Conservation (phyloP, 2,329 filamentous ascomycete species). For the Ophiostoma sp. region DNA sequence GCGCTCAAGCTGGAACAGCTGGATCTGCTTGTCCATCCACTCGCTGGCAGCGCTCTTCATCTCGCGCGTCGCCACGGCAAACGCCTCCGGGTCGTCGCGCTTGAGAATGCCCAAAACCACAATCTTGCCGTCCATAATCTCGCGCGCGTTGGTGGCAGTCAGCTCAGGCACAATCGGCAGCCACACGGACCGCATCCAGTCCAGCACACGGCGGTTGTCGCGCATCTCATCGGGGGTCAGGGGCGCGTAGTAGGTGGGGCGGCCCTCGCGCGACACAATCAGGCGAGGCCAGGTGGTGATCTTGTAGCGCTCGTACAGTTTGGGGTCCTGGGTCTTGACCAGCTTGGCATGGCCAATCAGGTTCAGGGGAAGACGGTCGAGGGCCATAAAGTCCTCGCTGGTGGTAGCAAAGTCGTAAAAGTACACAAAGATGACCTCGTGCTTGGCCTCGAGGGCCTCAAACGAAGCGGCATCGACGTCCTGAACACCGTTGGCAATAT, state of each 20-base stretch:
- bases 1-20: conserved; percentile 84
- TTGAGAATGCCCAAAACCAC: conserved; percentile 90
- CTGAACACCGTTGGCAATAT: conserved; percentile 67
- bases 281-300: conserved; percentile 96
- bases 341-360: conserved; percentile 88
- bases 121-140: conserved; percentile 91
- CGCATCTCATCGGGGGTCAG: conserved; percentile 89
- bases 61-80: conserved; percentile 72
- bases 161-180: conserved; percentile 91
- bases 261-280: conserved; percentile 80
- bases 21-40: conserved; percentile 96
- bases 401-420: conserved; percentile 97
- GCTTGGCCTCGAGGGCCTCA: conserved; percentile 78
- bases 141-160: conserved; percentile 81
- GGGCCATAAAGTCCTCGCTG: conserved; percentile 80
- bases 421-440: conserved; percentile 95
- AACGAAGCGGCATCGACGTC: conserved; percentile 75
- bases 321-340: conserved; percentile 80
- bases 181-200: conserved; percentile 97
- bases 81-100: conserved; percentile 72
- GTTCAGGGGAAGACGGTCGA: conserved; percentile 80
- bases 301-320: conserved; percentile 77
- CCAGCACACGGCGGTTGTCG: conserved; percentile 70
- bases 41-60: conserved; percentile 93
- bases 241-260: conserved; percentile 83